Base-by-base conservation (phyloP, 1,139 yeast species). In the Blastobotrys proliferans region DNA sequence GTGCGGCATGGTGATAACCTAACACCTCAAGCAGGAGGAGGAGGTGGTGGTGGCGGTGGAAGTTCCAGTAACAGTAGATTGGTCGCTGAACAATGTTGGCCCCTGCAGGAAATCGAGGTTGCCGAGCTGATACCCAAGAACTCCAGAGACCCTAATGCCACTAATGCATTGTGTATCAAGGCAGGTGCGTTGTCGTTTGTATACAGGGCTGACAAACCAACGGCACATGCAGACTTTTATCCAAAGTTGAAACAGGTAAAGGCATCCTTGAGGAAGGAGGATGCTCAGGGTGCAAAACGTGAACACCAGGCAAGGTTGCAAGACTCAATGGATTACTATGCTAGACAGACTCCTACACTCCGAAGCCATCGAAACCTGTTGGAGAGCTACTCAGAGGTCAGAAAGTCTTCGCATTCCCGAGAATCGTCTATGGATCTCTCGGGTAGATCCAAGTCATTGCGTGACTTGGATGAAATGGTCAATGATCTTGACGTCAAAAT, bases 41-140 rank as follows among this genome's bases (percentile, higher is more conserved):
- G 36, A 31, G 44, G 40, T 20, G 19, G 6, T 29, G n/a, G 13
- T 6, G 20, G 20, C 11, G 30, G 22, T 17, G 35, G 40, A 16
- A 11, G 28, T 19, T 4, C 5, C 3, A n/a, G 14, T 4, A 19
- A 18, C 6, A 31, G 25, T 10, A 13, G 70, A 44, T 70, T 83
- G 33, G 79, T 81, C 28, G 94, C 95, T 0, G 79, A 79, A 20
- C 85, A 84, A 54, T 84, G 94, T 61, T 83, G 90, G 81, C 83
- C 90, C 2, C 64, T 87, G 32, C 69, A 76, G 41, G 87, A 81
- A 34, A 76, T 83, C 17, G 68, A 70, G 17, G 60, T 83, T n/a
- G 56, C 66, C n/a, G 77, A 76, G 35, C 47, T 69, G 48, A 43
- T 20, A 29, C 43, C 45, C 25, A 42, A 31, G 30, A 40, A 40